Evolutionary conservation across 2,329 filamentous ascomycete genomes (phyloP).

Genomic region (Lasiodiplodia sp.): DNA sequence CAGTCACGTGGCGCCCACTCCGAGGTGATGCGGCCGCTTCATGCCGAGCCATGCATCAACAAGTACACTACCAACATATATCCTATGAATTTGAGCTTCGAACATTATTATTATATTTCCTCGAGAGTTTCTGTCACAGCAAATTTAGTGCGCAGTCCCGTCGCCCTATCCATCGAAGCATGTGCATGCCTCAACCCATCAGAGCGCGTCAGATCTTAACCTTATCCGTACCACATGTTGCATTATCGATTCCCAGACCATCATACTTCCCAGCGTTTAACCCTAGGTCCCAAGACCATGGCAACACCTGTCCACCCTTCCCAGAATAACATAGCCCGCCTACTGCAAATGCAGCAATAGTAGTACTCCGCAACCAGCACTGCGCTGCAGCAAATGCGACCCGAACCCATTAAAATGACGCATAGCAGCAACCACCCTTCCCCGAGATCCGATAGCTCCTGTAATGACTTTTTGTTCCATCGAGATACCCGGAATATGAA

Average conservation of each 20-base stretch:
- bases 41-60: background rate
- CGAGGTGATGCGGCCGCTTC: background rate
- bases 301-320: background rate
- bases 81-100: background rate
- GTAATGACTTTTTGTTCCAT: background rate
- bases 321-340: background rate
- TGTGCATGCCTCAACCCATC: background rate
- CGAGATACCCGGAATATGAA: background rate
- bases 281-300: background rate
- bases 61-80: background rate
- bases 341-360: background rate
- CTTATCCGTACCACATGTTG: background rate
- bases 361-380: slow-evolving; percentile 16
- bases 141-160: background rate
- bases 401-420: slow-evolving; percentile 3
- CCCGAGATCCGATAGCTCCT: slow-evolving; percentile 1
- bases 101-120: background rate
- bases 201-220: background rate
- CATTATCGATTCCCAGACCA: slow-evolving; percentile 10
- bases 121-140: background rate
- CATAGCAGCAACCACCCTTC: background rate
- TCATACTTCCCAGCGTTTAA: background rate
- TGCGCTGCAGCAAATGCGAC: slow-evolving; percentile 2
- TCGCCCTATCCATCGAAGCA: background rate
- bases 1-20: slow-evolving; percentile 4